Conservation (phyloP, 2,329 filamentous ascomycete species). For the Aureobasidium sp. region DNA sequence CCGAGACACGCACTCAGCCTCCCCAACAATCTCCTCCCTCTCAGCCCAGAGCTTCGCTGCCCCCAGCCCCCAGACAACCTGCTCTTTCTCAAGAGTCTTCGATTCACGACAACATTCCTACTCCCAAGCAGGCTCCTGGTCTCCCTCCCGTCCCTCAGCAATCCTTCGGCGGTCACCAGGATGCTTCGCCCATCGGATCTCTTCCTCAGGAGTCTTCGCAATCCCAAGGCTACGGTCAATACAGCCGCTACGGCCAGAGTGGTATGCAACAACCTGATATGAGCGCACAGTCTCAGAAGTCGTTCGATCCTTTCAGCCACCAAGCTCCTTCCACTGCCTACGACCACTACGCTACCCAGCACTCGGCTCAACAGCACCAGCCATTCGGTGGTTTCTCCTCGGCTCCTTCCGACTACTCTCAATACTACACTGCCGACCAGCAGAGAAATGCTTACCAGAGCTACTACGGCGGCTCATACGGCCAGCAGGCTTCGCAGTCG, state of each 20-base stretch:
- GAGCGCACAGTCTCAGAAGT: conserved; percentile 60
- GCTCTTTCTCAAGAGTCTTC: conserved; percentile 32
- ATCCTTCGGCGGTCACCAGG: conserved; percentile 29
- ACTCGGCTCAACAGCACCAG: conserved; percentile 50
- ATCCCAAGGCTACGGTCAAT: conserved; percentile 50
- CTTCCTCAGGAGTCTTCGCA: conserved; percentile 42
- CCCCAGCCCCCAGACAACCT: conserved; percentile 52
- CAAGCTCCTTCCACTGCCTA: conserved; percentile 48
- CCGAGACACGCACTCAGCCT: conserved; percentile 87
- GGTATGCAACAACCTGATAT: conserved; percentile 45
- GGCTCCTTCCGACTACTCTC: conserved; percentile 68
- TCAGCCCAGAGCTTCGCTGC: conserved; percentile 76
- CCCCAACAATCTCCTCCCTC: conserved; percentile 86
- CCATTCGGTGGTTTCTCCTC: conserved; percentile 61
- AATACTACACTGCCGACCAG: conserved; percentile 74
- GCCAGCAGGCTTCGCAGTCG: conserved; percentile 42
- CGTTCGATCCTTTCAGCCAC: conserved; percentile 79
- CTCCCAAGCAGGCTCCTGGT: conserved; percentile 52
- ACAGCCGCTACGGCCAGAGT: conserved; percentile 58
- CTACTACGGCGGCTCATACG: conserved; percentile 50
- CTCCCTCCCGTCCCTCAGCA: conserved; percentile 52
- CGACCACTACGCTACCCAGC: conserved; percentile 40
- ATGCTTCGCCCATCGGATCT: conserved; percentile 35
- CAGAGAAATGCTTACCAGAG: conserved; percentile 65
- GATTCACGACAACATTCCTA: conserved; percentile 34